A percentile compares a stretch with the other conserved stretches of the same genome.
phyloP scores from a whole-genome alignment of 768 basidiomycete species.

The Mycena capillaripes region DNA sequence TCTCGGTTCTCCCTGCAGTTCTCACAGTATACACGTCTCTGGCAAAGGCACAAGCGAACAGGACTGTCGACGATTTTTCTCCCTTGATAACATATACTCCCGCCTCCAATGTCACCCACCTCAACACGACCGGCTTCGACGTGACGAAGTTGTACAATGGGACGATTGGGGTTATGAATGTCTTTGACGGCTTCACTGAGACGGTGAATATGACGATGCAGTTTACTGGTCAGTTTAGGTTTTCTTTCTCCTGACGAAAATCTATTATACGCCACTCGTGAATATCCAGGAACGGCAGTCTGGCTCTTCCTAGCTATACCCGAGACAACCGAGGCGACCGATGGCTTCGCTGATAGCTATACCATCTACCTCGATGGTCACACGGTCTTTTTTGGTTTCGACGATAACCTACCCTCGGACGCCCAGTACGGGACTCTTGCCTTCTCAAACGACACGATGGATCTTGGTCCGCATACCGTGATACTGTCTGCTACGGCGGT shows the following conservation, averaged over 20 bases:
- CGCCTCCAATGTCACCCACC: constrained; percentile 18
- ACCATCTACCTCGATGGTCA: constrained; percentile 24
- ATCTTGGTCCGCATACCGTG: constrained; percentile 5
- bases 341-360: not conserved
- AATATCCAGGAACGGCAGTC: constrained; percentile 12
- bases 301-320: constrained; percentile 34
- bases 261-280: too few relatives aligned
- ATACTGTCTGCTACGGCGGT: not conserved
- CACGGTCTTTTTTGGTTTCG: not conserved
- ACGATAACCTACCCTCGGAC: not conserved
- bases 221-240: constrained; percentile 33
- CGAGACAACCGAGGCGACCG: not conserved
- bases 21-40: too few relatives aligned
- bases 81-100: constrained; percentile 24
- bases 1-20: too few relatives aligned
- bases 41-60: constrained; percentile 37
- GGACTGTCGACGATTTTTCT: constrained; percentile 34
- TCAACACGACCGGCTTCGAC: constrained; percentile 28
- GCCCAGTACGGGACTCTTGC: constrained; percentile 23
- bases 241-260: too few relatives aligned
- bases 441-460: constrained; percentile 8
- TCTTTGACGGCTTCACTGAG: too few relatives aligned
- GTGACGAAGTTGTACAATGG: constrained; percentile 34
- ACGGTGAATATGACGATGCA: constrained; percentile 29
- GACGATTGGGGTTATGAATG: constrained; percentile 29